Base-by-base conservation (phyloP, 371 early-diverging fungal species). In the Mucor circinelloides region DNA sequence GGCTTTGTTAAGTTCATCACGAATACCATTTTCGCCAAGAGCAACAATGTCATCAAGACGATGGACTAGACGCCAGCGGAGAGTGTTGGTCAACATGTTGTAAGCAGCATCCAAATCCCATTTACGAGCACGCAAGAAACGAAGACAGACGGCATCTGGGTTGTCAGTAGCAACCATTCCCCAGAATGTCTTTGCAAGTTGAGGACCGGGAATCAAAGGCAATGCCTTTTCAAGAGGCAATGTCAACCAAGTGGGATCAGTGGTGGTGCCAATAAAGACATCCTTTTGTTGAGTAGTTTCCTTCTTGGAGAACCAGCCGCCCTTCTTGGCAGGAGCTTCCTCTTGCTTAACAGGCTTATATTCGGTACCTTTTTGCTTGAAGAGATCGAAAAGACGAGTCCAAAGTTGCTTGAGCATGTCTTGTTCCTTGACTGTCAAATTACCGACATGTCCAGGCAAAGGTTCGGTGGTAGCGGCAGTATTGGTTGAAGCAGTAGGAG, bases 41-140 rank as follows among this genome's bases (percentile, higher is more conserved):
- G 72, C 57, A 60, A 89, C 72, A 52, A 93, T 81, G 9, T 82
- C 81, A 50, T 80, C 79, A 0, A 91, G 78, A 64, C 85, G 87
- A 40, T 79, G 76, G 38, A 79, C 77, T 27, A 84, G 52, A 60
- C 91, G 76, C 93, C 93, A 94, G 58, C 87, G 79, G 56, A 93
- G 73, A 2, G 88, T 80, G 19, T 82, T 78, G 34, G 85, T 60
- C 38, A 89, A 55, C 93, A 92, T 92, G 25, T 72, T 69, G 52
- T 88, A 75, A 12, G 92, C 89, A 34, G 89, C 87, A 30, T 80
- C 77, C 27, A 88, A 78, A 64, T 92, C 85, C 89, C 91, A 94
- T 69, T 93, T 93, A 64, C 94, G 86, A 12, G 94, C 94, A 50
- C 93, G 84, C 34, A 93, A 71, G 73, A 88, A 94, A 5, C 94